Evolutionary conservation across 805 yeast species (phyloP), one percentile per base, ranked within the genome.

Genomic region (Alloascoidea hylecoeti): DNA sequence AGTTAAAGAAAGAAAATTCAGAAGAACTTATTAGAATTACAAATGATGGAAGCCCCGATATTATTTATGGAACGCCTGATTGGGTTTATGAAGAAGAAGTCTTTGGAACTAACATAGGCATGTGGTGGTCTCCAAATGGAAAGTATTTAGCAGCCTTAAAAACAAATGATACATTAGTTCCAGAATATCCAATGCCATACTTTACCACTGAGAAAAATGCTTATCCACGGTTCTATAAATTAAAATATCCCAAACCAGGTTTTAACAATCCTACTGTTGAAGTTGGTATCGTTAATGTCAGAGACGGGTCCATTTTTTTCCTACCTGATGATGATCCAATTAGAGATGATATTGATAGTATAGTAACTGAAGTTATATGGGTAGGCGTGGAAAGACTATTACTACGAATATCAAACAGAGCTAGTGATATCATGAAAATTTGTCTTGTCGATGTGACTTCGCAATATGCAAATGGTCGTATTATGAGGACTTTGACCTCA

Each of bases 81-180:
- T 85, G 96, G 96, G 94, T 84, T 4, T 85, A 85, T 47, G 96
- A 86, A 51, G 96, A 85, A 47, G 96, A 85, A 55, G 92, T 85
- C 1, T 67, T 81, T 38, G 74, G 72, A 27, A 68, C 72, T 16
- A 85, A 78, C 47, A 57, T 66, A 16, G 83, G 88, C 0, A 46
- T 84, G 36, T 85, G 94, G 94, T 86, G 95, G 95, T 78, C 94
- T 3, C 83, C 83, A 5, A 56, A 63, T 33, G 86, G 89, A 9
- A 59, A 68, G n/a, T 67, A 63, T 47, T 51, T 86, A 34, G 68
- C 85, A 0, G 78, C 71, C 43, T 55, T 81, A 46, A 66, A 75
- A 41, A 71, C 81, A 28, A 77, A 85, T 53, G 95, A 86, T 48
- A 69, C 89, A 1, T 50, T 56, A 3, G 95, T 85, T 1, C 79